Conservation (phyloP, 148 eudicot genomes). For the Rhododendron mucronatum region DNA sequence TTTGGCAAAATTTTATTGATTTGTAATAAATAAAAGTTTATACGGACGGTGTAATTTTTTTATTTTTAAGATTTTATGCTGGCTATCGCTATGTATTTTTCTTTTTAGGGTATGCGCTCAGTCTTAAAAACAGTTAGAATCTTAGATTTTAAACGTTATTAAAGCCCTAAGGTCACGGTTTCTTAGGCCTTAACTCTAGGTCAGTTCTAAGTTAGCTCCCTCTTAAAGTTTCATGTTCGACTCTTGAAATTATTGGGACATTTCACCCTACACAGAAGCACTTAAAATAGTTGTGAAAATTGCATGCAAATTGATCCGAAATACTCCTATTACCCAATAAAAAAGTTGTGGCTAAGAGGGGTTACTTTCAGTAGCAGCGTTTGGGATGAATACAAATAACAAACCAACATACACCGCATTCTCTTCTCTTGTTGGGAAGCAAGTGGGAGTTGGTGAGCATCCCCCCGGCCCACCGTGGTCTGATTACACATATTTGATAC, state of each 20-base stretch:
- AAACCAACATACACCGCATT: conserved; percentile 17
- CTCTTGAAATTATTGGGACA: no score
- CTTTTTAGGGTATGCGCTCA: neutral
- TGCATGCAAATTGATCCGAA: neutral
- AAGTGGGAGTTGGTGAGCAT: conserved; percentile 66
- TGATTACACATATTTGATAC: neutral
- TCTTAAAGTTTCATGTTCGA: neutral
- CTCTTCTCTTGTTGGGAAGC: conserved; percentile 43
- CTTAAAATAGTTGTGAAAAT: neutral
- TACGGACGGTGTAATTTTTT: no score
- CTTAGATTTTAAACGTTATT: neutral
- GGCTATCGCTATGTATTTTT: neutral
- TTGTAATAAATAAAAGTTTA: no score
- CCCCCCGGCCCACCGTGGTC: conserved; percentile 30
- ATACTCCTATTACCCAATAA: neutral
- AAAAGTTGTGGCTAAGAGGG: neutral
- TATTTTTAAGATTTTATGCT: neutral
- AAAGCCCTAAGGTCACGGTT: neutral
- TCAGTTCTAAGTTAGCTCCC: neutral
- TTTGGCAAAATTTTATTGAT: no score
- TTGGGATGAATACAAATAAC: neutral
- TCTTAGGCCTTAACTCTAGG: neutral
- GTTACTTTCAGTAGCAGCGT: neutral
- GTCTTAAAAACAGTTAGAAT: neutral
- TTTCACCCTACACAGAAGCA: neutral